These are phyloP conservation scores for Cyberlindnera lachancei DNA, from an alignment of 805 yeast genomes.

Conservation along the genomic window DNA sequence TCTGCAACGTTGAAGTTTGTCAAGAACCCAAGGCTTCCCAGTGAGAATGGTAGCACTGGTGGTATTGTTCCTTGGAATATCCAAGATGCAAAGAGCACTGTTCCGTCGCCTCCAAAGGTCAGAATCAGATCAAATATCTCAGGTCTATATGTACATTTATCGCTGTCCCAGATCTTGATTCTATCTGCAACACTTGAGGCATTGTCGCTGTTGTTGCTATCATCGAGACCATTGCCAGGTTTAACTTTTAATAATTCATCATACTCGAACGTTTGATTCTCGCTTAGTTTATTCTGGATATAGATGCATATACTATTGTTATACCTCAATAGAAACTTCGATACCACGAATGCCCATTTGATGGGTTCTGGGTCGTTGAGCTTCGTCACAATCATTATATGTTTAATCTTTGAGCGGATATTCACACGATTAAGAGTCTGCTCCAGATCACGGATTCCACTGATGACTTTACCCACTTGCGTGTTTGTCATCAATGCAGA, in stretches of 20 bases:
- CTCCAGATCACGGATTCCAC: slow-evolving; percentile 25
- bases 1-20: slow-evolving; percentile 44
- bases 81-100: slow-evolving; percentile 57
- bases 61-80: slow-evolving; percentile 54
- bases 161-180: slow-evolving; percentile 20
- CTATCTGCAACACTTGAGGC: slow-evolving; percentile 5
- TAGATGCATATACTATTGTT: slow-evolving; percentile 13
- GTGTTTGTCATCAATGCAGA: slow-evolving; percentile 22
- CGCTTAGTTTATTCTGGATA: slow-evolving; percentile 15
- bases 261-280: slow-evolving; percentile 6
- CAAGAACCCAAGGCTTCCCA: slow-evolving; percentile 62
- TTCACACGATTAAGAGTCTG: slow-evolving; percentile 23
- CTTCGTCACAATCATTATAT: slow-evolving; percentile 25
- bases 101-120: slow-evolving; percentile 69
- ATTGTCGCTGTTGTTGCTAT: too few species aligned
- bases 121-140: slow-evolving; percentile 48
- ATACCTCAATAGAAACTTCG: slow-evolving; percentile 16
- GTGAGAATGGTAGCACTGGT: slow-evolving; percentile 55
- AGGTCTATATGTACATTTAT: slow-evolving; percentile 19
- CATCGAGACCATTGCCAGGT: too few species aligned
- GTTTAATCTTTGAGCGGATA: slow-evolving; percentile 18
- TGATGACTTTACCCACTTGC: slow-evolving; percentile 20
- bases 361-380: slow-evolving; percentile 26
- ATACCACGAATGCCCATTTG: slow-evolving; percentile 18
- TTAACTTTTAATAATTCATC: slow-evolving; percentile 4